Conservation (phyloP, 306 rosid genomes). For the Hylodesmum podocarpum region DNA sequence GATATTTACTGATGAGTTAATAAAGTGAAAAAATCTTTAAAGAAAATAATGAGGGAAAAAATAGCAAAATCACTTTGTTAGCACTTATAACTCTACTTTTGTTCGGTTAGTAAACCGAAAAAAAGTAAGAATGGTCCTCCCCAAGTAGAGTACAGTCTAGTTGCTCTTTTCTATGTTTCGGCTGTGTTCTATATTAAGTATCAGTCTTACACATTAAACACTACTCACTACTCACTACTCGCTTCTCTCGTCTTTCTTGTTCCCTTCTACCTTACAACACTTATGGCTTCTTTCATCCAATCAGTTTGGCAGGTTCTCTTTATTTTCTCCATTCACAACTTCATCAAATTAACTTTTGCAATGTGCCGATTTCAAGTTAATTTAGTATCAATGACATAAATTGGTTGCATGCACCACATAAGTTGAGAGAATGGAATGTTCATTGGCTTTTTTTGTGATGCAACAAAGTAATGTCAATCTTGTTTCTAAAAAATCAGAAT, state of each 20-base stretch:
- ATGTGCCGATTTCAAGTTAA: neutral
- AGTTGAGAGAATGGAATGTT: neutral
- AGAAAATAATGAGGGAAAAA: too few relatives aligned
- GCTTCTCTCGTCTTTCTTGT: neutral
- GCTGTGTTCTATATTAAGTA: neutral
- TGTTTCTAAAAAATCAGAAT: neutral
- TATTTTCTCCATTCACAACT: neutral
- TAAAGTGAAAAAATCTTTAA: too few relatives aligned
- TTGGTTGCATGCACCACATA: neutral
- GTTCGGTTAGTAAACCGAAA: neutral
- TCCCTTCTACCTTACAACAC: neutral
- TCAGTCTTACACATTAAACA: neutral
- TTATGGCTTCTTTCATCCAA: constrained; percentile 59
- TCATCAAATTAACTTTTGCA: neutral
- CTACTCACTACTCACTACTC: too few relatives aligned
- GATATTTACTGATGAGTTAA: too few relatives aligned
- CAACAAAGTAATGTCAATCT: neutral
- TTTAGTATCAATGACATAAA: neutral
- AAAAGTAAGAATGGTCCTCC: neutral
- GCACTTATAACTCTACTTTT: neutral
- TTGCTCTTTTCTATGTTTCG: neutral
- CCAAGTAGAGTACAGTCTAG: neutral
- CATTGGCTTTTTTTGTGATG: neutral
- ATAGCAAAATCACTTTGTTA: too few relatives aligned
- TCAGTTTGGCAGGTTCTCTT: constrained; percentile 72